Base-by-base conservation (phyloP, 2,329 filamentous ascomycete genomes). In the Colletotrichum sp. region DNA sequence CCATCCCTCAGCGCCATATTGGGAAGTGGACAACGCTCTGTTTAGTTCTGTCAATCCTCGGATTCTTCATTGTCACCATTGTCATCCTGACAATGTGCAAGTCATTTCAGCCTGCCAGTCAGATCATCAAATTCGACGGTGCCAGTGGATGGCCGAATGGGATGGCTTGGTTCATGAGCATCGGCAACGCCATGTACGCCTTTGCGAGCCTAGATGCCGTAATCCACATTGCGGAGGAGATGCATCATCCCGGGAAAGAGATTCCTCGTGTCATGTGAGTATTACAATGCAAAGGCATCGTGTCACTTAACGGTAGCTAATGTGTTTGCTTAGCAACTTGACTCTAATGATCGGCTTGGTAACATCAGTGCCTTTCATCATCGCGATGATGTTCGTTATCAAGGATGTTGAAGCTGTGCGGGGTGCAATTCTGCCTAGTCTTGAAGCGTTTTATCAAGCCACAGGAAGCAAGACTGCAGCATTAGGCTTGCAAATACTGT, bases 311-410 rank as follows among this genome's bases (percentile, higher is more conserved):
- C 61, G 19, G 16, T 27, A 30, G 22, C 57, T 64, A 11, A 34
- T 25, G 22, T 7, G 2, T 29, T 9, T 34, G 22, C 2, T 19
- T 22, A 69, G 65, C 9, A 69, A 70, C 27, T 19, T 81, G 36
- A 82, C 82, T 4, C 78, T 81, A 69, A 39, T 79, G 7, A 82
- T 84, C 13, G 82, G 82, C 8, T 67, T 83, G 16, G 6, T 80
- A 1, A 83, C 82, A 1, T 76, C 80, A 0, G 78, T 84, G 1
- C 82, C 83, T 0, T 79, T 82, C 69, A 78, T 78, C 11, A 64
- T 84, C 7, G 80, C 77, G 6, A 75, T 82, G 34, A 79, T 82
- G 71, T 78, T 78, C 22, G 77, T 78, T 22, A 79, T 82, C 19
- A 79, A 77, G 9, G 81, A 83, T 59, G 44, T 83, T 2, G 79